phyloP scores from a whole-genome alignment of 208 protist genomes.

The Acanthamoeba castellanii region DNA sequence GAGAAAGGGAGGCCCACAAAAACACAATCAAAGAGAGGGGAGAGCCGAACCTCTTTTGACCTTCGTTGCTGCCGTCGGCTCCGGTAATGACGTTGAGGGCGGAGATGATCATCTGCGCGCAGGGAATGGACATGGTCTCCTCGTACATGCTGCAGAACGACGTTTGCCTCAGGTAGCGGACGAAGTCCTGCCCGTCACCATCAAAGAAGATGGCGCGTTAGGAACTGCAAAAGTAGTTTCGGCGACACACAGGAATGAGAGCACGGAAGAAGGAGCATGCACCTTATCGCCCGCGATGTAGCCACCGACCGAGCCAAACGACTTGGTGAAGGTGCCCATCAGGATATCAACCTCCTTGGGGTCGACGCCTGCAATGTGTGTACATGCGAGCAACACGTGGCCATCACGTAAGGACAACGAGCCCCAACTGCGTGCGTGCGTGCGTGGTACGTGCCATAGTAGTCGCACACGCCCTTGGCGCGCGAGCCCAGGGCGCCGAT shows the following conservation, averaged over 20 bases:
- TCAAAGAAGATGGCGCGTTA: not conserved
- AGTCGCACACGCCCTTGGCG: slow-evolving; percentile 64
- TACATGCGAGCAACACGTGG: slow-evolving; percentile 12
- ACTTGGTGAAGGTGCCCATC: slow-evolving; percentile 95
- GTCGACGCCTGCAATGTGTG: slow-evolving; percentile 68
- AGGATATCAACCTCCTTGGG: slow-evolving; percentile 90
- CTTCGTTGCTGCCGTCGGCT: slow-evolving; percentile 93
- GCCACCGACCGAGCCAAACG: slow-evolving; percentile 90
- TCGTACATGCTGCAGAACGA: slow-evolving; percentile 79
- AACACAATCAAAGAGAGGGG: no score
- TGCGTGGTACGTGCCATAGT: not conserved
- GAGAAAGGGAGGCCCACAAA: not conserved
- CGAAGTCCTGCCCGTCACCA: slow-evolving; percentile 26
- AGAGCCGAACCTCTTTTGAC: slow-evolving; percentile 66
- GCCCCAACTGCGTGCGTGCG: no score
- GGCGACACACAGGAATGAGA: not conserved
- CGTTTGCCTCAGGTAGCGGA: slow-evolving; percentile 40
- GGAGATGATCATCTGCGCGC: slow-evolving; percentile 93
- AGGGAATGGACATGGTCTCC: slow-evolving; percentile 91
- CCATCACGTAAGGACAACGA: no score
- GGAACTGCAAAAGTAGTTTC: not conserved
- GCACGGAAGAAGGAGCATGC: not conserved
- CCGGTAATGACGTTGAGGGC: slow-evolving; percentile 93
- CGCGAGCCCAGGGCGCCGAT: slow-evolving; percentile 90
- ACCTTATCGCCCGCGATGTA: slow-evolving; percentile 86